Evolutionary conservation across 2,329 filamentous ascomycete species (phyloP).

Genomic region (Ceratocystis variospora): DNA sequence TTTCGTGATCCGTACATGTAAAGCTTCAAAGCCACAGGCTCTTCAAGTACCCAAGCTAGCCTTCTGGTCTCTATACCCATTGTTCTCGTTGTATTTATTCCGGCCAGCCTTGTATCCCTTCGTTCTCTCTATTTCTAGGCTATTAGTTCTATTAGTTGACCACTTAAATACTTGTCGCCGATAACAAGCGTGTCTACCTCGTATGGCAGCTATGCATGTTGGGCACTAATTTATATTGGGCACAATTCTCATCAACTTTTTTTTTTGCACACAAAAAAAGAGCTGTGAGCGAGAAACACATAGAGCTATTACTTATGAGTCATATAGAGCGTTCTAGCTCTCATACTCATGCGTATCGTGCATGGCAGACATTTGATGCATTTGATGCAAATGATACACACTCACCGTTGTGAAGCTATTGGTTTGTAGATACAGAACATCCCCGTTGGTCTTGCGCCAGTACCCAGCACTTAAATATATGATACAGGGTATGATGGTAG

Average conservation of each 20-base stretch:
- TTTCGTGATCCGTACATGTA: too few relatives aligned
- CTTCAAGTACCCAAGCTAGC: too few relatives aligned
- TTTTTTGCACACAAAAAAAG: neutral
- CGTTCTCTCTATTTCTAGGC: neutral
- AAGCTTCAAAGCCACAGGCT: too few relatives aligned
- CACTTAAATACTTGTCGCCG: neutral
- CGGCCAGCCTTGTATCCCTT: neutral
- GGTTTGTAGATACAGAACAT: too few relatives aligned
- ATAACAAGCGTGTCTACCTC: neutral
- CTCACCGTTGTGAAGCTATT: too few relatives aligned
- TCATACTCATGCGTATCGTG: neutral
- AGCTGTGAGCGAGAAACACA: neutral
- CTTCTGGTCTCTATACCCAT: too few relatives aligned
- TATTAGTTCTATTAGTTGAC: neutral
- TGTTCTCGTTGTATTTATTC: neutral
- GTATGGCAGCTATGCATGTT: conserved; percentile 7
- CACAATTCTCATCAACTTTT: neutral
- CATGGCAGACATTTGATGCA: neutral
- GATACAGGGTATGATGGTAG: neutral
- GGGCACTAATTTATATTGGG: conserved; percentile 4
- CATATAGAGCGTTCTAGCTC: neutral
- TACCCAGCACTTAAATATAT: too few relatives aligned
- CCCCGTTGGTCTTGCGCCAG: too few relatives aligned
- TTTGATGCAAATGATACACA: neutral
- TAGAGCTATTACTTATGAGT: neutral